These are phyloP conservation scores for Talinum fruticosum DNA, from an alignment of 148 eudicot genomes.

Conservation along the genomic window DNA sequence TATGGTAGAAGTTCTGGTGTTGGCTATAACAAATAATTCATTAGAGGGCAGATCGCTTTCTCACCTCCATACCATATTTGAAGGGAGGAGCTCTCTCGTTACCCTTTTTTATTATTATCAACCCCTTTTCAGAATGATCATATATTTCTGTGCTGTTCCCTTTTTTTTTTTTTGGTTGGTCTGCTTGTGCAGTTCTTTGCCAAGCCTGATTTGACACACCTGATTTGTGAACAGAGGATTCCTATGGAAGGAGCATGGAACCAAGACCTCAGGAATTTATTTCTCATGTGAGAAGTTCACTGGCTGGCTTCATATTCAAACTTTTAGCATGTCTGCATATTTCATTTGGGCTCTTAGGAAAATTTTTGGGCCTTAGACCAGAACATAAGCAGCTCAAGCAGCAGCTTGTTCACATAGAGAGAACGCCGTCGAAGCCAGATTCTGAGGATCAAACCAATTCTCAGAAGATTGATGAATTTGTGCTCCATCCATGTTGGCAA, in stretches of 20 bases:
- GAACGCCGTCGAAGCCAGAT: constrained; percentile 30
- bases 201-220: constrained; percentile 15
- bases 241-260: constrained; percentile 23
- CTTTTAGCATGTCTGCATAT: constrained; percentile 52
- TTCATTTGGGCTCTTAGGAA: constrained; percentile 35
- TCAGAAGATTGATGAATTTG: constrained; percentile 33
- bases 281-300: constrained; percentile 28
- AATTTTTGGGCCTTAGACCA: constrained; percentile 36
- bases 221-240: constrained; percentile 22
- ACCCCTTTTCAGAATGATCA: neutral
- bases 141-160: no score
- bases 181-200: neutral
- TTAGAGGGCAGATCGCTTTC: neutral
- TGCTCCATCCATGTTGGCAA: constrained; percentile 70
- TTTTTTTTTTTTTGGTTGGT: no score
- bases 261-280: constrained; percentile 25
- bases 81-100: no score
- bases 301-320: constrained; percentile 44
- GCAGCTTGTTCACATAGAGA: constrained; percentile 21
- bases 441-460: constrained; percentile 26
- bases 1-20: neutral
- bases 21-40: neutral
- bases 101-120: neutral
- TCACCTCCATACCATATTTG: neutral
- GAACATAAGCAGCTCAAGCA: constrained; percentile 27